phyloP scores from a whole-genome alignment of 495 filamentous ascomycete genomes.

The Usnea hakonensis region DNA sequence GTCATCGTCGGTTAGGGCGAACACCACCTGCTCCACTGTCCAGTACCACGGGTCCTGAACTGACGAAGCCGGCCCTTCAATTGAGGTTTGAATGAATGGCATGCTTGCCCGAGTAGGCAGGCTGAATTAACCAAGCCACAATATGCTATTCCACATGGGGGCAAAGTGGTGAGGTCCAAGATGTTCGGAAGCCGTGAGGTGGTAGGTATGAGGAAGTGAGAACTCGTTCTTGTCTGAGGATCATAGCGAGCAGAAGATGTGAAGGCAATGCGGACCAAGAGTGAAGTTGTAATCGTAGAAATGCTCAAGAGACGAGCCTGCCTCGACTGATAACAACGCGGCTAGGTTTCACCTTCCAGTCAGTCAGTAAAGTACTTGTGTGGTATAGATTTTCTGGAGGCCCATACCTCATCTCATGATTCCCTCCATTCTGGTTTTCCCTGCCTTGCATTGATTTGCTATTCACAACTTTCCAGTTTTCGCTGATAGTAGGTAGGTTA shows the following conservation, averaged over 20 bases:
- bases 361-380: background rate
- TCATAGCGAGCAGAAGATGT: background rate
- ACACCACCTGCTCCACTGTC: constrained; percentile 56
- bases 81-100: constrained; percentile 8
- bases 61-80: constrained; percentile 5
- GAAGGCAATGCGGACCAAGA: background rate
- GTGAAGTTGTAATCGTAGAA: background rate
- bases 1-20: constrained; percentile 50
- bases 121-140: background rate
- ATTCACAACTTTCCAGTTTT: background rate
- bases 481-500: background rate
- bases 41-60: constrained; percentile 57
- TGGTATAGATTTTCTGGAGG: background rate
- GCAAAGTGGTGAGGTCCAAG: background rate
- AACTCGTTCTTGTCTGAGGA: background rate
- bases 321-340: background rate
- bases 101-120: background rate
- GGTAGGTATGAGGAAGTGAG: background rate
- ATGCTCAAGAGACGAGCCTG: background rate
- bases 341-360: background rate
- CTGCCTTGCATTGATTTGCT: too few relatives aligned
- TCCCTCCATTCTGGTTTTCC: background rate
- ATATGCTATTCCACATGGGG: background rate
- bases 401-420: background rate
- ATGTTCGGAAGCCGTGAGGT: too few relatives aligned